Evolutionary conservation across 306 rosid genomes (phyloP), one percentile per base, ranked within the genome.

Genomic region (Carpinus viminea): DNA sequence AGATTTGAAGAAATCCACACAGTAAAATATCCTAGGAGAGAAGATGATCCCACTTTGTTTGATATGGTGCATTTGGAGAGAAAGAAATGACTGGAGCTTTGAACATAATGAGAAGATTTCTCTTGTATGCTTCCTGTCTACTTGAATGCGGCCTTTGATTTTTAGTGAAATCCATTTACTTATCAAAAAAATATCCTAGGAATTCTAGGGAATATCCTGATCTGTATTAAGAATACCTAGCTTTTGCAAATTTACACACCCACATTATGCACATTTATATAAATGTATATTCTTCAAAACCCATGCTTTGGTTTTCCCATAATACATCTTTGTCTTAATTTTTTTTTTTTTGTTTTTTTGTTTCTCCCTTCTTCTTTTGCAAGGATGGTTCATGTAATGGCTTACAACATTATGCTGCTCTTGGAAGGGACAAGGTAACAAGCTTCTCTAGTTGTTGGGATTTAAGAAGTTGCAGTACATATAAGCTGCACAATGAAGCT

Each of bases 341-440:
- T 38, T 34, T 38, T 15, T 81, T 54, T 50, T 12, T 47, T 8
- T 38, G 24, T 38, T 15, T 81, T 54, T 50, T 12, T 52, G 3
- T 59, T 16, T 7, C 51, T 80, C 72, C 80, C 45, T 76, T 69
- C 31, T 76, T 51, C 41, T 57, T 65, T 75, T 82, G 74, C 87
- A 81, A 95, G 99, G 99, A 95, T 91, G 99, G 99, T 85, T 95
- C 99, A 5, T 95, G 99, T 86, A 95, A 95, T 90, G 99, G 99
- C 82, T 87, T 95, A 86, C 99, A 95, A 80, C 99, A 95, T 79
- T 95, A 95, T 84, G 99, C 99, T 61, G 98, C 99, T 51, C 96
- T 95, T 70, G 99, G 99, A 50, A 93, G 99, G 90, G 99, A 95
- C 90, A 91, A 85, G 98, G 99, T 95, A 91, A 61, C 51, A 28